Evolutionary conservation across 371 early-diverging fungal genomes (phyloP), one percentile per base, ranked within the genome.

Genomic region (Syncephalastrum monosporum): DNA sequence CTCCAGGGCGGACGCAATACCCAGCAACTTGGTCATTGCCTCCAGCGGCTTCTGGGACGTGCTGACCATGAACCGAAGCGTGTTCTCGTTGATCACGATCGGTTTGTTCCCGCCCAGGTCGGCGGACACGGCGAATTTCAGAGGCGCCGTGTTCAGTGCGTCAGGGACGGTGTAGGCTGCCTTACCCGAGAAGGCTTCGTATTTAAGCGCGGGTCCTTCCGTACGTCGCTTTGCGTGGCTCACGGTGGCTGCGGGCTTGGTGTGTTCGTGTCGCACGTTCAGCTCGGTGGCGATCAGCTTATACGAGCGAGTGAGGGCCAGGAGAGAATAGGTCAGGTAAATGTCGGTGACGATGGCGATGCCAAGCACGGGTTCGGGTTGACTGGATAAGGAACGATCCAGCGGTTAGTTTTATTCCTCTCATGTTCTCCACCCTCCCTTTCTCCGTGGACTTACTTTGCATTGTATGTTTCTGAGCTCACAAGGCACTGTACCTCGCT

Each of bases 11-110:
- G 38, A 33, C 38, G 38, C 38, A 2, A 33, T 33, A 10, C 38
- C 38, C 38, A 33, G 0, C 8, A 33, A 10, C 38, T 33, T 33
- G 7, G 38, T 33, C 38, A 33, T 0, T 33, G 38, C 38, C 12
- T 33, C 38, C 38, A 33, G 38, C 38, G 38, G 49, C 16, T 61
- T 59, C 25, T 69, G 68, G 15, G 76, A 46, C 3, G 65, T 48
- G 27, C 61, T 60, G 7, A 56, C 42, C 29, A 79, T 57, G 63
- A 76, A 79, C 15, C 60, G 55, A 10, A 76, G 56, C 5, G 77
- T 67, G 27, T 75, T 72, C 43, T 76, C 72, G 17, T 60, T 76
- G 48, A 79, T 67, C 4, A 72, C 68, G 15, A 79, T 46, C 48
- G 69, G 65, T 47, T 79, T 74, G 14, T 68, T 64, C 24, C 73